These are phyloP conservation scores for Debaryomyces nepalensis DNA, from an alignment of 1,139 yeast species.

Conservation along the genomic window DNA sequence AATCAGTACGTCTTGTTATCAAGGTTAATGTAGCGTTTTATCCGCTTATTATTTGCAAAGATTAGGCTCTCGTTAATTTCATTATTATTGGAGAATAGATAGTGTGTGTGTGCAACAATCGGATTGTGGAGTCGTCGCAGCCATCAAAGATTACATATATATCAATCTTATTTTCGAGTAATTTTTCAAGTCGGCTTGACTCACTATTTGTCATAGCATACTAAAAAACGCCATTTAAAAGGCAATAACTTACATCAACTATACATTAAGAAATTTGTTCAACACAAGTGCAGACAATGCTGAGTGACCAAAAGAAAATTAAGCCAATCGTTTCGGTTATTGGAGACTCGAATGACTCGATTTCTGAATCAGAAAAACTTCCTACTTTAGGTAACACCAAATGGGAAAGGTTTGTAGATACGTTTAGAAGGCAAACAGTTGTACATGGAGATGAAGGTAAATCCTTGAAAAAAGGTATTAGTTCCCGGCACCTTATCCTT, in stretches of 20 bases:
- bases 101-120: neutral
- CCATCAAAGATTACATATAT: neutral
- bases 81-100: neutral
- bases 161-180: neutral
- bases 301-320: slow-evolving; percentile 15
- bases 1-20: neutral
- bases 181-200: too few relatives aligned
- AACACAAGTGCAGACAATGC: neutral
- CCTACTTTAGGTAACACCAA: slow-evolving; percentile 16
- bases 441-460: slow-evolving; percentile 29
- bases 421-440: slow-evolving; percentile 30
- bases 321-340: slow-evolving; percentile 24
- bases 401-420: slow-evolving; percentile 34
- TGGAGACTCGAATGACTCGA: slow-evolving; percentile 17
- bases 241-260: neutral
- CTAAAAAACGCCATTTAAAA: neutral
- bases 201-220: neutral
- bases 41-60: too few relatives aligned
- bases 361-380: slow-evolving; percentile 18
- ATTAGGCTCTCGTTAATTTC: neutral
- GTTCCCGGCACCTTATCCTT: slow-evolving; percentile 38
- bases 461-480: slow-evolving; percentile 36
- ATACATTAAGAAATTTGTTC: neutral
- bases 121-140: slow-evolving; percentile 6
- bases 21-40: neutral